These are phyloP conservation scores for Aspergillus luchuensis DNA, from an alignment of 2,329 filamentous ascomycete genomes.

Conservation along the genomic window DNA sequence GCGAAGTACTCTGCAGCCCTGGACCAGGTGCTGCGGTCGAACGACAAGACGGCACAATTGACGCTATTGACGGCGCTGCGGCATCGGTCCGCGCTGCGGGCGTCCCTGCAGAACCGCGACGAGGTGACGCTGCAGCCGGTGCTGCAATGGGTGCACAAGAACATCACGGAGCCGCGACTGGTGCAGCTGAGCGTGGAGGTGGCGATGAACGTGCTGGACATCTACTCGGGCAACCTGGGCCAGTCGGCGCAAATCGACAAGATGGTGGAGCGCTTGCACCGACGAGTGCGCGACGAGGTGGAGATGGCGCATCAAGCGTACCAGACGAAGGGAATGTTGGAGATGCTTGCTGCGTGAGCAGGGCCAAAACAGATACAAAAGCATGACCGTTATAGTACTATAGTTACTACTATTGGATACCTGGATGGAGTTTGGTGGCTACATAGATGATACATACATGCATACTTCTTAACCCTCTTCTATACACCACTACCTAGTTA, in stretches of 20 bases:
- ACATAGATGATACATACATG: too few relatives aligned
- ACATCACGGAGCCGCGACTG: slow-evolving; percentile 81
- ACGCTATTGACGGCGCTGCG: slow-evolving; percentile 81
- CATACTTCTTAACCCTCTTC: too few relatives aligned
- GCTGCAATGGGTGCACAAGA: slow-evolving; percentile 76
- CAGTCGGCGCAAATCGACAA: slow-evolving; percentile 72
- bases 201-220: slow-evolving; percentile 76
- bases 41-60: slow-evolving; percentile 64
- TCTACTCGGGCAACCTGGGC: slow-evolving; percentile 80
- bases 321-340: slow-evolving; percentile 84
- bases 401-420: slow-evolving; percentile 16
- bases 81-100: slow-evolving; percentile 81
- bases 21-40: slow-evolving; percentile 70
- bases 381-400: slow-evolving; percentile 14
- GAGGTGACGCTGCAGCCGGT: slow-evolving; percentile 80
- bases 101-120: slow-evolving; percentile 77
- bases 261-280: slow-evolving; percentile 68
- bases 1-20: slow-evolving; percentile 76
- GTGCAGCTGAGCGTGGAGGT: slow-evolving; percentile 81
- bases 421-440: too few relatives aligned
- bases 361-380: not conserved
- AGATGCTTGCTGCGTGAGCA: slow-evolving; percentile 56
- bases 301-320: slow-evolving; percentile 81
- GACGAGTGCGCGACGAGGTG: slow-evolving; percentile 72
- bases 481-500: too few relatives aligned